A percentile compares a stretch with the other conserved stretches of the same genome.
Conservation (phyloP, 148 eudicot species). For the Chenopodium album region DNA sequence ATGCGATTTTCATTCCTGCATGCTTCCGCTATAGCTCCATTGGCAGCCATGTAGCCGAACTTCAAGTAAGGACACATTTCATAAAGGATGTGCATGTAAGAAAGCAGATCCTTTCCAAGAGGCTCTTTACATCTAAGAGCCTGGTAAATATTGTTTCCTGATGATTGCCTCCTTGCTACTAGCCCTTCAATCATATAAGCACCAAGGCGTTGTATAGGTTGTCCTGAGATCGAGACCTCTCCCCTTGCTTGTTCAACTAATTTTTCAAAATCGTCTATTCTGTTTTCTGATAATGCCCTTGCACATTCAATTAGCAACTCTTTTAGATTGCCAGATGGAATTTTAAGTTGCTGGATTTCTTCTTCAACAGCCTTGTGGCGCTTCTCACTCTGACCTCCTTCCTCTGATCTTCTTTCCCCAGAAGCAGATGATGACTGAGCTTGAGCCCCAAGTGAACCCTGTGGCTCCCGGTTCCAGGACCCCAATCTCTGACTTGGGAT, state of each 20-base stretch:
- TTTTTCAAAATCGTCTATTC: constrained; percentile 55
- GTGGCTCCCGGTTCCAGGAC: constrained; percentile 42
- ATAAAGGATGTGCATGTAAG: constrained; percentile 87
- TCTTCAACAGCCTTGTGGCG: constrained; percentile 32
- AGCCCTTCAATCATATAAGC: constrained; percentile 91
- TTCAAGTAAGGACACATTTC: constrained; percentile 85
- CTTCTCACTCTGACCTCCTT: constrained; percentile 33
- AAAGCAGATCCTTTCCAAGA: constrained; percentile 67
- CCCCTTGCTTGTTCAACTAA: constrained; percentile 47
- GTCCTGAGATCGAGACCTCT: constrained; percentile 69
- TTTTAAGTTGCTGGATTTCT: constrained; percentile 13
- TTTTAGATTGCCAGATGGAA: constrained; percentile 54
- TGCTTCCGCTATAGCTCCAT: constrained; percentile 92
- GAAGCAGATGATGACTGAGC: constrained; percentile 35
- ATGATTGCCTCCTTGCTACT: constrained; percentile 66
- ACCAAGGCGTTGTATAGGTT: constrained; percentile 88
- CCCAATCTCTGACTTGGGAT: constrained; percentile 42
- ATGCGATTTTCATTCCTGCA: constrained; percentile 68
- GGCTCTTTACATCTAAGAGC: constrained; percentile 80
- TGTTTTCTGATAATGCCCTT: constrained; percentile 58
- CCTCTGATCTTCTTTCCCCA: constrained; percentile 25
- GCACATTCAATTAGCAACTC: constrained; percentile 73
- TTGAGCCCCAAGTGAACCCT: constrained; percentile 26
- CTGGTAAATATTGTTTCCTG: constrained; percentile 69
- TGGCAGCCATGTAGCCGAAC: constrained; percentile 91